Percentiles rank a stretch among this genome's conserved stretches.
Conservation (phyloP, 768 basidiomycete species). For the Ephemerocybe angulata region DNA sequence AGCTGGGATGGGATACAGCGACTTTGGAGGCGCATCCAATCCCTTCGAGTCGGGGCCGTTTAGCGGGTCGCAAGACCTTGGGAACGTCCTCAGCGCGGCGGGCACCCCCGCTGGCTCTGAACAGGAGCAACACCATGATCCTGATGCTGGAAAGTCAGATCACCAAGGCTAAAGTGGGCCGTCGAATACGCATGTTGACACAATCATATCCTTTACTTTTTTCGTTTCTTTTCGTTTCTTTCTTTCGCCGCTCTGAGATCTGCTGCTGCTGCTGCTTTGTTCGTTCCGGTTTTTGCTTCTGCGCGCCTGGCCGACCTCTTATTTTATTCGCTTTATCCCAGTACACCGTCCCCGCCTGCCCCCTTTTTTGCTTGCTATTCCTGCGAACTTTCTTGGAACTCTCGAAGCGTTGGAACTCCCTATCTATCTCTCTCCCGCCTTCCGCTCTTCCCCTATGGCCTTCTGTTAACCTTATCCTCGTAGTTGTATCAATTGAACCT, state of each 20-base stretch:
- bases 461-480: conserved; percentile 9
- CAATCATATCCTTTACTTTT: conserved; percentile 12
- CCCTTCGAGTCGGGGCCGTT: conserved; percentile 68
- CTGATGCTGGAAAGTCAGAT: conserved; percentile 68
- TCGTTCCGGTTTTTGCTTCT: not conserved
- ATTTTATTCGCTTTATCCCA: conserved; percentile 14
- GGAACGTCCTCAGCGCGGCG: conserved; percentile 38
- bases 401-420: conserved; percentile 6
- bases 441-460: conserved; percentile 2
- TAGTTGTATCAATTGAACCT: conserved; percentile 23
- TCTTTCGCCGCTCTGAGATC: conserved; percentile 1
- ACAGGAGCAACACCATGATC: conserved; percentile 43
- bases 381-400: conserved; percentile 10
- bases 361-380: not conserved
- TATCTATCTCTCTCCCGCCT: conserved; percentile 7
- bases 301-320: not conserved
- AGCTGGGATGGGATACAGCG: conserved; percentile 64
- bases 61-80: conserved; percentile 30
- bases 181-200: conserved; percentile 16
- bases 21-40: conserved; percentile 59
- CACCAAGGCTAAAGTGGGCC: conserved; percentile 33
- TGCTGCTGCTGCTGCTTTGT: not conserved
- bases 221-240: conserved; percentile 15
- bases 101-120: conserved; percentile 54
- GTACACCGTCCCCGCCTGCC: conserved; percentile 19